Evolutionary conservation across 352 stramenopile species (phyloP), one percentile per base, ranked within the genome.

Genomic region (Phytophthora hibernalis): DNA sequence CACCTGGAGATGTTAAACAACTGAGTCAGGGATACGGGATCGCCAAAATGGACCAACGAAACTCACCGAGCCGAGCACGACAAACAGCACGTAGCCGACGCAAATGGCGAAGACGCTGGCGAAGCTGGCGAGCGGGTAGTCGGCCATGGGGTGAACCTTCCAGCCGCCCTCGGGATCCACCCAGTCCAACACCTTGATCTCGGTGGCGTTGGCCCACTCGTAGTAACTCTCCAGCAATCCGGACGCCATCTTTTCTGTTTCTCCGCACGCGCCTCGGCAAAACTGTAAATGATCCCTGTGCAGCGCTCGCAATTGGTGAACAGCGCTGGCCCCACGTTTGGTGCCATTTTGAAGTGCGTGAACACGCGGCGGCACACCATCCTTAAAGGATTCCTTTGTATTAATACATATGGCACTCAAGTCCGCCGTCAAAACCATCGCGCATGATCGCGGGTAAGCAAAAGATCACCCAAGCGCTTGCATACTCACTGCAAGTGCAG

Each of bases 101-200:
- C 82, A 89, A 52, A 91, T 78, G 24, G 76, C 74, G 59, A 76
- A 86, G 30, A 85, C 82, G 24, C 49, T 83, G 56, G 78, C 75
- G 24, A 90, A 90, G 76, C 87, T 74, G 38, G 81, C 77, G 2
- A 91, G 71, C 65, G 85, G 85, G 62, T 87, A 90, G 40, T 85
- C 52, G 3, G 67, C 54, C 81, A 92, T 90, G 9, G 86, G 79
- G 49, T 78, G 62, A 12, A 82, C 53, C 72, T 91, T 91, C 74
- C 85, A 92, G 38, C 70, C 68, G 16, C 74, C 79, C 8, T 68
- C 58, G 4, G 80, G 79, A 74, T 93, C 85, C 18, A 88, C 71
- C 65, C 70, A 91, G 48, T 76, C 60, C 20, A 93, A 73, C 15
- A 93, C 57, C 50, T 69, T 66, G 18, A 65, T 30, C 61, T 91